These are phyloP conservation scores for Ormosia emarginata DNA, from an alignment of 306 rosid genomes.

Conservation along the genomic window DNA sequence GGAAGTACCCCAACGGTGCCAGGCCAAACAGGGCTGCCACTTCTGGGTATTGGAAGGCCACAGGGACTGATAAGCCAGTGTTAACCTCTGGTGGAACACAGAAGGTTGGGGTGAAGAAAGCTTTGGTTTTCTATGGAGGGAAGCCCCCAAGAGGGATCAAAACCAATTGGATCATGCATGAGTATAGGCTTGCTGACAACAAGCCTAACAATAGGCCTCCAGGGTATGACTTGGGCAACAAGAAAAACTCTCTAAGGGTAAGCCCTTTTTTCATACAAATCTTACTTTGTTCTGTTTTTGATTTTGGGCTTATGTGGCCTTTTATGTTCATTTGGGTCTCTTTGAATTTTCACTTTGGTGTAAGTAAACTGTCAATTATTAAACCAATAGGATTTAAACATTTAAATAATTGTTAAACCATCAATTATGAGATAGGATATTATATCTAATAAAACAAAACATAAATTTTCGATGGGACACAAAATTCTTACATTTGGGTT, in stretches of 20 bases:
- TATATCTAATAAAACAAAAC: neutral
- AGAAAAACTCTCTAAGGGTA: slow-evolving; percentile 94
- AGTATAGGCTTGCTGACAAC: slow-evolving; percentile 70
- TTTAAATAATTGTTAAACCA: too few species aligned
- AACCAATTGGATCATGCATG: slow-evolving; percentile 99
- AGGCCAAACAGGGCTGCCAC: slow-evolving; percentile 92
- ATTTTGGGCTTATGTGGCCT: neutral
- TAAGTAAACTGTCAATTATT: neutral
- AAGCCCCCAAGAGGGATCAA: slow-evolving; percentile 90
- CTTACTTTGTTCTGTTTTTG: neutral
- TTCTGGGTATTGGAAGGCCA: slow-evolving; percentile 98
- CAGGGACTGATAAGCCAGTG: slow-evolving; percentile 95
- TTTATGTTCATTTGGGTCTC: neutral
- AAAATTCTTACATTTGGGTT: neutral
- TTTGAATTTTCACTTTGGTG: neutral
- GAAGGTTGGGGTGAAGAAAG: slow-evolving; percentile 91
- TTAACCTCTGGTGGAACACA: slow-evolving; percentile 49
- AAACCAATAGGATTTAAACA: neutral
- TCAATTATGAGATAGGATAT: too few species aligned
- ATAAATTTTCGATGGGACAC: neutral
- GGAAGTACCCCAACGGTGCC: slow-evolving; percentile 96
- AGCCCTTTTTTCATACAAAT: neutral
- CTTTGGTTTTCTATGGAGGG: slow-evolving; percentile 91
- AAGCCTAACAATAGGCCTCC: slow-evolving; percentile 71
- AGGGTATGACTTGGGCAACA: slow-evolving; percentile 66